These are phyloP conservation scores for Mollisiaceae sp. DNA, from an alignment of 2,329 filamentous ascomycete genomes.

Conservation along the genomic window DNA sequence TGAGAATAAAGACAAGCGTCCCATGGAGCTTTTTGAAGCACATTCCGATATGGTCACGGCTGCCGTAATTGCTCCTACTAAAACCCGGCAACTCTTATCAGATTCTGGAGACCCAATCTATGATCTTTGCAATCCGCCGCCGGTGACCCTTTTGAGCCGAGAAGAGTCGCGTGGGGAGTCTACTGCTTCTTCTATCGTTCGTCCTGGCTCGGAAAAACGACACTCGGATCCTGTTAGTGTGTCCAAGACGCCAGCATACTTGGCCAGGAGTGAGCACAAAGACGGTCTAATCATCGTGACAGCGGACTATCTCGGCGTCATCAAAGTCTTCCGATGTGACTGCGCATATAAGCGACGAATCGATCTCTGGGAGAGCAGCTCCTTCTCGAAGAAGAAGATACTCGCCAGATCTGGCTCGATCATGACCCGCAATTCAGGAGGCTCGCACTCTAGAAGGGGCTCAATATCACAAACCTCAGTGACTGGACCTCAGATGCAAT, in stretches of 20 bases:
- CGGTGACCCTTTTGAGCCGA: constrained; percentile 78
- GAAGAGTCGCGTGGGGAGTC: constrained; percentile 74
- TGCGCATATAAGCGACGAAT: constrained; percentile 71
- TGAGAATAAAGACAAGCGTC: constrained; percentile 71
- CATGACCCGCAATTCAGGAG: constrained; percentile 55
- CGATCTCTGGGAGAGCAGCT: constrained; percentile 79
- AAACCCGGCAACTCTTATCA: constrained; percentile 77
- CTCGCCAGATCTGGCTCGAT: constrained; percentile 41
- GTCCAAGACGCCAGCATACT: constrained; percentile 74
- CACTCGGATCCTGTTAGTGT: constrained; percentile 37
- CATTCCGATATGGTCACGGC: constrained; percentile 88
- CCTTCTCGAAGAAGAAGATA: constrained; percentile 61
- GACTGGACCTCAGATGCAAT: constrained; percentile 37
- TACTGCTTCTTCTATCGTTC: constrained; percentile 50
- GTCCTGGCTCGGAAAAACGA: constrained; percentile 33
- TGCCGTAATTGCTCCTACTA: constrained; percentile 82
- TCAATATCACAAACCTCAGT: constrained; percentile 45
- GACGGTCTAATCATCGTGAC: constrained; percentile 92
- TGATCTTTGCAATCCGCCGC: constrained; percentile 93
- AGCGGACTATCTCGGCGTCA: constrained; percentile 83
- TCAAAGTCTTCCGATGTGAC: constrained; percentile 96
- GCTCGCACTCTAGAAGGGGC: constrained; percentile 49
- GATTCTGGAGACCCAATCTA: constrained; percentile 85
- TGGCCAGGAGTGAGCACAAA: constrained; percentile 75
- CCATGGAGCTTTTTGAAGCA: constrained; percentile 88